phyloP scores from a whole-genome alignment of 352 stramenopile species.

The Blastocystis hominis region DNA sequence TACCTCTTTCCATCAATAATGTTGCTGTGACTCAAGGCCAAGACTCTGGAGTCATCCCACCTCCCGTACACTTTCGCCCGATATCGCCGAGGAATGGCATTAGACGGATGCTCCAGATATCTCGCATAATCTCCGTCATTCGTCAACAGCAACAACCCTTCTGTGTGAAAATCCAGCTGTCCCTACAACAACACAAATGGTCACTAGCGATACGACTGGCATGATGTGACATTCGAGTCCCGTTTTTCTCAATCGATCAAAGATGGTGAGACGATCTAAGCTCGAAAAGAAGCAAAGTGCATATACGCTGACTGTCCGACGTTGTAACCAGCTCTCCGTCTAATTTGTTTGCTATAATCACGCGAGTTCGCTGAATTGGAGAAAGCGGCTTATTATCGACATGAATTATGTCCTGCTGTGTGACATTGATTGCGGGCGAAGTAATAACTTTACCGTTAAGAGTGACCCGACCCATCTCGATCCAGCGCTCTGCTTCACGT shows the following conservation, averaged over 20 bases:
- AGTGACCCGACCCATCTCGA: slow-evolving; percentile 68
- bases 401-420: slow-evolving; percentile 64
- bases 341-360: slow-evolving; percentile 78
- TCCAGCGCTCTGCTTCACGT: slow-evolving; percentile 72
- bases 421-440: slow-evolving; percentile 64
- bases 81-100: slow-evolving; percentile 70
- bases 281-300: slow-evolving; percentile 63
- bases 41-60: slow-evolving; percentile 69
- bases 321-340: slow-evolving; percentile 65
- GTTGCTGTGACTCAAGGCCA: slow-evolving; percentile 69
- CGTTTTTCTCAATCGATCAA: slow-evolving; percentile 73
- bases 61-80: slow-evolving; percentile 72
- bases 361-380: slow-evolving; percentile 63
- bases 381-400: slow-evolving; percentile 67
- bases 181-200: slow-evolving; percentile 61
- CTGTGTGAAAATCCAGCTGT: slow-evolving; percentile 80
- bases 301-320: slow-evolving; percentile 37
- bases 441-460: slow-evolving; percentile 69
- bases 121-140: slow-evolving; percentile 79
- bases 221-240: slow-evolving; percentile 74
- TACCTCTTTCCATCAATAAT: slow-evolving; percentile 74
- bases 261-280: slow-evolving; percentile 75
- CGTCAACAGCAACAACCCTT: slow-evolving; percentile 80
- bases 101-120: slow-evolving; percentile 75
- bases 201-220: slow-evolving; percentile 67